Base-by-base conservation (phyloP, 179 eudicot species). In the Corrigiola litoralis region DNA sequence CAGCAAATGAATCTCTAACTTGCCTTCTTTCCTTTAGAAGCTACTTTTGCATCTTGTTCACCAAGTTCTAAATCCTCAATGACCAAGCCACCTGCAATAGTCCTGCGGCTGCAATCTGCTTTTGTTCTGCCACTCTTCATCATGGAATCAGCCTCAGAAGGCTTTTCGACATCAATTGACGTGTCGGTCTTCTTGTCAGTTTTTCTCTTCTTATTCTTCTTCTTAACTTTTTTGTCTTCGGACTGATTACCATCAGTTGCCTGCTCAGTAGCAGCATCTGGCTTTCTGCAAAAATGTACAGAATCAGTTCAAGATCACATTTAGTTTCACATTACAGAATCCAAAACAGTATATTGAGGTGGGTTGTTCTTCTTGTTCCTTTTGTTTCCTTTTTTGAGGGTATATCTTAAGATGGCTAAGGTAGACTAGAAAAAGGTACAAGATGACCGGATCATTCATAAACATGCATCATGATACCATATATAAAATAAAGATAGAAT, bases 1-100 rank as follows among this genome's bases (percentile, higher is more conserved):
- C 54, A 25, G 47, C 20, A 41, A 32, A 32, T 5, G 38, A 25
- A 28, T 17, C 21, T 36, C 8, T 41, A 29, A 62, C 73, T 73
- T 75, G 61, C 97, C 96, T 84, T 88, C 61, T 72, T 86, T 44
- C 97, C 97, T 1, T 66, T 68, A 63, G 79, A 66, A 24, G 94
- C 95, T 38, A 79, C 67, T 77, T 81, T 89, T 75, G 86, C 97
- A 66, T 83, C 81, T 37, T 70, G 69, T n/a, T 70, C 69, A 41
- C 95, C 90, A 61, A 50, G 53, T 62, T 73, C 75, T 59, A 90
- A 55, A 41, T 80, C 95, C 77, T 88, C 84, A 78, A 86, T 66
- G 36, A 73, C 57, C 78, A 90, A 77, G 23, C 95, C 97, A 58
- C 74, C 79, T 14, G 87, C 80, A 46, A 83, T 66, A 48, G 74